Evolutionary conservation across 2,329 filamentous ascomycete species (phyloP).

Genomic region (Penicillium psychrosexuale): DNA sequence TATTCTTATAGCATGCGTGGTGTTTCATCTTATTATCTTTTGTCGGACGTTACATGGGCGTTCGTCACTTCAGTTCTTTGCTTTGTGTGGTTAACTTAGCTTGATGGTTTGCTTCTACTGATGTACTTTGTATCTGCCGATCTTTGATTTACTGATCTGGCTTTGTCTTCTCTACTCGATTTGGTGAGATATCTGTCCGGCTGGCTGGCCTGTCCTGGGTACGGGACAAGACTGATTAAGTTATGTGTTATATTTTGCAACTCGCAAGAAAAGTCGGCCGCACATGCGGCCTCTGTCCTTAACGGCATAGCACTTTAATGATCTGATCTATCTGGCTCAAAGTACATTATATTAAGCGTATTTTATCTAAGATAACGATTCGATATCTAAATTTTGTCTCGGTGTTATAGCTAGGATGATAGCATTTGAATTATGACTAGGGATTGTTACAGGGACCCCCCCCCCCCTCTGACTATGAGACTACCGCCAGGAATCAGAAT

Average conservation of each 20-base stretch:
- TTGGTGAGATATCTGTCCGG: neutral
- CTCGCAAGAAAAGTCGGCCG: neutral
- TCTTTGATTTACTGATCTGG: neutral
- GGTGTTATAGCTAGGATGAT: no score
- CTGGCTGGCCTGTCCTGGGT: neutral
- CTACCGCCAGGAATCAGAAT: neutral
- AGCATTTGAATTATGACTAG: no score
- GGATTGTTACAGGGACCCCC: no score
- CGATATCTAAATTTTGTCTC: no score
- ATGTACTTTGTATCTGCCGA: neutral
- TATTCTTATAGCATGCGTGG: constrained; percentile 11
- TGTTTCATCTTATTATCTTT: constrained; percentile 7
- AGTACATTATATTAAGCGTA: neutral
- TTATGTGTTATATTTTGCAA: neutral
- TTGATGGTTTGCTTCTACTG: neutral
- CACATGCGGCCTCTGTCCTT: neutral
- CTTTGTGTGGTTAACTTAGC: constrained; percentile 6
- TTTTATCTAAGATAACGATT: neutral
- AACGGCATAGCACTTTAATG: neutral
- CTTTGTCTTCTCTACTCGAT: neutral
- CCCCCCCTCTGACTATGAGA: no score
- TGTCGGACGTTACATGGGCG: neutral
- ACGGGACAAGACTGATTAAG: neutral
- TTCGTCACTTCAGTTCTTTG: constrained; percentile 6
- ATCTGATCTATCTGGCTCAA: neutral